phyloP scores from a whole-genome alignment of 2,329 filamentous ascomycete species.

The Eutypella sp. region DNA sequence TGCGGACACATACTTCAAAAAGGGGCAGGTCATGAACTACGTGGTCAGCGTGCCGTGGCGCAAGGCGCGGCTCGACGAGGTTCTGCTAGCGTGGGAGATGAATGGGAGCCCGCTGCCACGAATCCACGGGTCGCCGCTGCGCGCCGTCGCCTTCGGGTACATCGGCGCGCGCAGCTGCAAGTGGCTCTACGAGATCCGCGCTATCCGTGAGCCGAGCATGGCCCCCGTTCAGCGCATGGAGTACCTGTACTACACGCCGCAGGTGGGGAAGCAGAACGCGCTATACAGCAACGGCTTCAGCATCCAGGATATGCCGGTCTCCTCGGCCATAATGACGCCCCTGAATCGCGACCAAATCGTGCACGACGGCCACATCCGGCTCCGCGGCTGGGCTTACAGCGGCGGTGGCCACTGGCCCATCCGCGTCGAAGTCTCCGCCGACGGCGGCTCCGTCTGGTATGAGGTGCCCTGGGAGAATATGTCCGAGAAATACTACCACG shows the following conservation, averaged over 20 bases:
- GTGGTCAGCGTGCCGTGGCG: constrained; percentile 60
- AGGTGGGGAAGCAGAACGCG: constrained; percentile 63
- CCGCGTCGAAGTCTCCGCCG: constrained; percentile 57
- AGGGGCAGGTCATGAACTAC: constrained; percentile 61
- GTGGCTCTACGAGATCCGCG: constrained; percentile 59
- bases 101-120: constrained; percentile 59
- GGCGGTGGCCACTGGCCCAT: constrained; percentile 57
- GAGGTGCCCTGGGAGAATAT: constrained; percentile 55
- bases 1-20: constrained; percentile 70
- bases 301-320: constrained; percentile 70
- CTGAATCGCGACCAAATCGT: constrained; percentile 55
- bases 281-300: constrained; percentile 55
- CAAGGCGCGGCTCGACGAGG: constrained; percentile 63
- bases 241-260: constrained; percentile 65
- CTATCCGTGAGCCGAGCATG: constrained; percentile 47
- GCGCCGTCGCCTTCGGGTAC: constrained; percentile 59
- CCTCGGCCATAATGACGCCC: constrained; percentile 61
- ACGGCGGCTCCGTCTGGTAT: constrained; percentile 63
- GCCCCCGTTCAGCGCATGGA: constrained; percentile 62
- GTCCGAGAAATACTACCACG: constrained; percentile 56
- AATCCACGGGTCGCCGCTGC: constrained; percentile 62
- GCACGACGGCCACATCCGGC: constrained; percentile 53
- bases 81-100: constrained; percentile 68
- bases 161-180: constrained; percentile 62
- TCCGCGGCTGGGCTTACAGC: constrained; percentile 55